Conservation (phyloP, 2,329 filamentous ascomycete genomes). For the Phialophora expanda region DNA sequence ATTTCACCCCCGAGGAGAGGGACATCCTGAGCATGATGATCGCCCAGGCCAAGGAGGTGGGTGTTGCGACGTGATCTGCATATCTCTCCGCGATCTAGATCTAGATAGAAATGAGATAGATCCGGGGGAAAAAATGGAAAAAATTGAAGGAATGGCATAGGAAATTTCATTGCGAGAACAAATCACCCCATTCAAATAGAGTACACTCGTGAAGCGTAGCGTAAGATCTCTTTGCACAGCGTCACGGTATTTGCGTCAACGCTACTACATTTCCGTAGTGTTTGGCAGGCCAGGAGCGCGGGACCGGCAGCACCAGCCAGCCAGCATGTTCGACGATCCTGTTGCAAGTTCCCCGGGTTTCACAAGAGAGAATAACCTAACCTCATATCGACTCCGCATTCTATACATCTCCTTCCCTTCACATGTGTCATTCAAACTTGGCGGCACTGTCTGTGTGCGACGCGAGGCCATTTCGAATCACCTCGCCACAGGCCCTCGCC, state of each 20-base stretch:
- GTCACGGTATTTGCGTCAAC: not conserved
- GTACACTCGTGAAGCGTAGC: not conserved
- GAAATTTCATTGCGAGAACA: not conserved
- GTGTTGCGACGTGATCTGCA: constrained; percentile 27
- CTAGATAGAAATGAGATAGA: not conserved
- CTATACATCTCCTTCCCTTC: no score
- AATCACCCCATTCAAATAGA: not conserved
- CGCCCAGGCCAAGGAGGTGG: constrained; percentile 35
- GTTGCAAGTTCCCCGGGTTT: no score
- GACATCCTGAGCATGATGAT: constrained; percentile 37
- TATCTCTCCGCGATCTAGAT: not conserved
- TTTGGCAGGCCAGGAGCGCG: no score
- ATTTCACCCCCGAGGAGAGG: constrained; percentile 36
- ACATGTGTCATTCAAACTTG: no score
- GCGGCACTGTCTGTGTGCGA: no score
- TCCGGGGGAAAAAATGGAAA: not conserved
- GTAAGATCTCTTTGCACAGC: not conserved
- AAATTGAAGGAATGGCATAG: not conserved
- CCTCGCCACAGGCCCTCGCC: no score
- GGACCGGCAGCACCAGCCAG: no score
- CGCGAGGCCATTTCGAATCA: no score
- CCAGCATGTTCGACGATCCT: no score
- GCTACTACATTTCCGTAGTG: not conserved
- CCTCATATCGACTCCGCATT: no score
- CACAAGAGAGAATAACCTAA: no score